Evolutionary conservation across 306 rosid species (phyloP).

Genomic region (Sicyos edulis): DNA sequence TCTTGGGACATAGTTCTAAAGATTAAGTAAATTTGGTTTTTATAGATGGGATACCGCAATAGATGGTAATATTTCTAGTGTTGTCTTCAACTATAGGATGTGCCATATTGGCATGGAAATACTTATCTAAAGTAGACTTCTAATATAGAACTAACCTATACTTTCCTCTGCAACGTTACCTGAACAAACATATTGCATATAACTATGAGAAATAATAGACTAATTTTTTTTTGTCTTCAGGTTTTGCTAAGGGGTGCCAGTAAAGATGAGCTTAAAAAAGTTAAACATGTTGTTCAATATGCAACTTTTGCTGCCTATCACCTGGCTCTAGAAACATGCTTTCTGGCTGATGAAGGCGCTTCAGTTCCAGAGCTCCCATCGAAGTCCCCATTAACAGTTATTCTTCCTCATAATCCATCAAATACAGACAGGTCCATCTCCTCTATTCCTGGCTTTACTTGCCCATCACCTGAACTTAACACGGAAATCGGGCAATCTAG

Average conservation of each 20-base stretch:
- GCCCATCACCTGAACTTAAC: constrained; percentile 29
- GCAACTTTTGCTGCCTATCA: constrained; percentile 98
- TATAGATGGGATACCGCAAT: background rate
- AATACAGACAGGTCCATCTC: constrained; percentile 79
- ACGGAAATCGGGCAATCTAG: constrained; percentile 43
- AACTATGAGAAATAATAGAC: constrained; percentile 3
- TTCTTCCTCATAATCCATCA: constrained; percentile 62
- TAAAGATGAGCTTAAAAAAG: constrained; percentile 79
- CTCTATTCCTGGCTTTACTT: constrained; percentile 60
- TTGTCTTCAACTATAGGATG: background rate
- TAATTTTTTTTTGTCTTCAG: constrained; percentile 40
- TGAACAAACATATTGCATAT: background rate
- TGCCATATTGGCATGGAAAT: background rate
- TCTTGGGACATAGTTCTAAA: background rate
- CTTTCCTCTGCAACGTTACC: background rate
- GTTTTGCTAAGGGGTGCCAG: constrained; percentile 84
- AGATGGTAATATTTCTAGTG: background rate
- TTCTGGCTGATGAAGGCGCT: constrained; percentile 99
- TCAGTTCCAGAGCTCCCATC: constrained; percentile 79
- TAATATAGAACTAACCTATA: background rate
- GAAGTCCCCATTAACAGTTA: constrained; percentile 62
- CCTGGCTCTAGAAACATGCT: constrained; percentile 93
- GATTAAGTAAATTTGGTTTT: background rate
- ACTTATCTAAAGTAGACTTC: background rate
- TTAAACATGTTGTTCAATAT: constrained; percentile 91